Base-by-base conservation (phyloP, 257 asterid genomes). In the Leptodermis oblonga region DNA sequence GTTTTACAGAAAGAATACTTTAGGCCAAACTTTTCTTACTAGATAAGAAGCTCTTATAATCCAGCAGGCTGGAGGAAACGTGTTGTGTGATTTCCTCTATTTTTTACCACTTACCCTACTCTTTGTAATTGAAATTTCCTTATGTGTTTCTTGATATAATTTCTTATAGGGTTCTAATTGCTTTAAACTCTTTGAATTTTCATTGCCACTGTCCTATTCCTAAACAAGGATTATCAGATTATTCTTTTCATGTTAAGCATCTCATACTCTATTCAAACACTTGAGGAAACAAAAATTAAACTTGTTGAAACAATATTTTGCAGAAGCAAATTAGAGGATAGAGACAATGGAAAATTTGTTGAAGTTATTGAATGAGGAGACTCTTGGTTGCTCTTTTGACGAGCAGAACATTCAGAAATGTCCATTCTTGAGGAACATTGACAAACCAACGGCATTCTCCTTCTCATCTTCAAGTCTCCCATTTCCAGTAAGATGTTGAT, bases 361-460 rank as follows among this genome's bases (percentile, higher is more conserved):
- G 84, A 83, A 79, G 77, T 53, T 79, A 69, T 70, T 74, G 78
- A 81, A 70, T 70, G 84, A 58, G 83, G 86, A 80, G 75, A 75
- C 78, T 68, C 71, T 79, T 76, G 88, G 77, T 74, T 83, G 87
- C 78, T 75, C 85, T 73, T 70, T 77, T 70, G 73, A 33, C 33
- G 86, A 77, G 76, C 86, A 78, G 73, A 88, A 81, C 78, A 71
- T 86, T 68, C 73, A 65, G 34, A 88, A 67, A 82, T 90, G 97
- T 62, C 97, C 97, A 59, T 87, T 90, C 83, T 80, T 87, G 89
- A 84, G 84, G 82, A 90, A 87, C 82, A 90, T 86, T 62, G 63
- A 63, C 69, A 82, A 83, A 75, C 97, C 97, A 62, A 90, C 95
- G 69, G 83, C 82, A 78, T 83, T 90, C 51, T 84, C 89, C 11